Conservation (phyloP, 1,284 basidiomycete genomes). For the Leccinum pachyderme region DNA sequence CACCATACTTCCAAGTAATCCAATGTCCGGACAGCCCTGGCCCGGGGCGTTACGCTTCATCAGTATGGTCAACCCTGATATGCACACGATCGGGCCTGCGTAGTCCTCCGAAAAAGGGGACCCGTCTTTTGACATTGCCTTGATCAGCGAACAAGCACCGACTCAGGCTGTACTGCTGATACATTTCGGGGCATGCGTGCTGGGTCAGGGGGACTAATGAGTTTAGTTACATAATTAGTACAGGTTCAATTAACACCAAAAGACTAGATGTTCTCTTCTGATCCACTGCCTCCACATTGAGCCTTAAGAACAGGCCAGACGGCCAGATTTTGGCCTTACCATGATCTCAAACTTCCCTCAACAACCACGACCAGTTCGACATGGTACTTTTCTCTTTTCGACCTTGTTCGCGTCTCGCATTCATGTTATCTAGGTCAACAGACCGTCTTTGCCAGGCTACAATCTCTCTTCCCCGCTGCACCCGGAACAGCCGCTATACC, state of each 20-base stretch:
- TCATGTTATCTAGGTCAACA: conserved; percentile 27
- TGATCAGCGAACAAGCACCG: neutral
- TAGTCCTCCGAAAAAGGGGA: neutral
- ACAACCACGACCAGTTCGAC: conserved; percentile 21
- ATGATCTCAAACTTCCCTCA: conserved; percentile 24
- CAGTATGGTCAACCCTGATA: neutral
- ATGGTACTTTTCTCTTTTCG: conserved; percentile 19
- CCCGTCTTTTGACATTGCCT: conserved; percentile 13
- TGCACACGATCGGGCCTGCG: conserved; percentile 3
- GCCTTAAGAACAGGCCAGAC: conserved; percentile 31
- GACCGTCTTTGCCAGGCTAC: conserved; percentile 43
- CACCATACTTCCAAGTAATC: neutral
- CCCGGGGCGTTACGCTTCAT: neutral
- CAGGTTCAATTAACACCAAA: conserved; percentile 20
- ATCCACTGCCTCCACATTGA: conserved; percentile 26
- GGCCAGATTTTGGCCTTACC: conserved; percentile 17
- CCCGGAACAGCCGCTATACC: conserved; percentile 16
- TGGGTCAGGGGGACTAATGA: conserved; percentile 17
- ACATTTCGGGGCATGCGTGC: conserved; percentile 2
- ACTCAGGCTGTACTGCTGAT: conserved; percentile 14
- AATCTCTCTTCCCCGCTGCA: conserved; percentile 41
- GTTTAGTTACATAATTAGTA: conserved; percentile 22
- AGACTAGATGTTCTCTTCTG: conserved; percentile 19
- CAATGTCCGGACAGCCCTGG: conserved; percentile 6
- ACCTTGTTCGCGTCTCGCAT: neutral